Evolutionary conservation across 2,329 filamentous ascomycete genomes (phyloP), one percentile per base, ranked within the genome.

Genomic region (Colletotrichum ledebouriae): DNA sequence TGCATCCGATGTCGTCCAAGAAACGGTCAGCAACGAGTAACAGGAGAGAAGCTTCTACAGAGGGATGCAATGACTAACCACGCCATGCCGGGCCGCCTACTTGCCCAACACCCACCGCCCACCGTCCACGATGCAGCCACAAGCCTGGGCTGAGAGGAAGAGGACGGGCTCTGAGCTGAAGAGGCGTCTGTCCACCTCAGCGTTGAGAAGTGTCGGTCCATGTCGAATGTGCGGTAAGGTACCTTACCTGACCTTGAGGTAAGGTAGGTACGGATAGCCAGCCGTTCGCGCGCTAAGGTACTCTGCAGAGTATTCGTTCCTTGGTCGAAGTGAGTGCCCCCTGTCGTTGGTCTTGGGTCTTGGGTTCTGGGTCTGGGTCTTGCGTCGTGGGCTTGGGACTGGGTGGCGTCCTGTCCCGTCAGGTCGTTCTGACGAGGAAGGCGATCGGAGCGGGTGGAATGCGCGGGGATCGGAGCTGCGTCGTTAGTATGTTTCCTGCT

Each of bases 401-500:
- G 47, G 13, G 46, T 4, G 46, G 11, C 7, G 4, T 25, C 25
- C 25, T 4, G 25, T 25, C 4, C 25, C 25, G 25, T 25, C 4
- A 3, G 46, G 22, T 11, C 22, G 15, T 47, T 15, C 41, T 59
- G 41, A 58, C 37, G 64, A 65, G 56, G 41, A 59, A 59, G 65
- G 17, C 47, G 61, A 68, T 68, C 61, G 65, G 65, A 64, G 56
- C 61, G 61, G 61, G 55, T 68, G 65, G 65, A 65, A 68, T 65
- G 61, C 65, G 65, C 65, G 65, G 65, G 65, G 65, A 68, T 68
- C 65, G 47, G 65, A 20, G 53, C 1, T 34, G 60, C 29, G 59
- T 53, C n/a, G 59, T 57, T 49, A 29, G 47, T 17, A 56, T 57
- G 50, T 41, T 37, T 47, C 47, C 42, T 22, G 33, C 22, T 63